Evolutionary conservation across 441 rosid genomes (phyloP).

Genomic region (Melastoma candidum): DNA sequence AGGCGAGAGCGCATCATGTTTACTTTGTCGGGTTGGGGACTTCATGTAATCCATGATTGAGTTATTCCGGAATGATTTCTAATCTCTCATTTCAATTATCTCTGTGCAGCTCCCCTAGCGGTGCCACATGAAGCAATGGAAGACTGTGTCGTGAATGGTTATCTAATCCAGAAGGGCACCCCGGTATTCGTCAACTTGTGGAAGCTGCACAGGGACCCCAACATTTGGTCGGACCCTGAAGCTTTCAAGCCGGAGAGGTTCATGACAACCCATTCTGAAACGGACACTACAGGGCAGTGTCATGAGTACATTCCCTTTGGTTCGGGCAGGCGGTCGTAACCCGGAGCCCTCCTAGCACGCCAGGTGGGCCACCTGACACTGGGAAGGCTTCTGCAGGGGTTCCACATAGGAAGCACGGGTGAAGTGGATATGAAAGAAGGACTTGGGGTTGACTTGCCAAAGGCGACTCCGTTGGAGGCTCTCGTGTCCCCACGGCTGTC

Average conservation of each 20-base stretch:
- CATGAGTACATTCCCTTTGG: conserved; percentile 37
- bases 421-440: conserved; percentile 37
- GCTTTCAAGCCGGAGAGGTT: conserved; percentile 39
- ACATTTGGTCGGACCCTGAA: conserved; percentile 20
- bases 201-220: conserved; percentile 31
- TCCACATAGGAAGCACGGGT: conserved; percentile 17
- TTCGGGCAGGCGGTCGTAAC: conserved; percentile 35
- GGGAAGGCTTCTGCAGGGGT: conserved; percentile 34
- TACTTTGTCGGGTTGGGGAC: no score
- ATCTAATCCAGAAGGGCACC: conserved; percentile 16
- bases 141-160: conserved; percentile 16
- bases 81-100: no score
- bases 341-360: conserved; percentile 25
- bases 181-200: conserved; percentile 22
- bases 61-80: no score
- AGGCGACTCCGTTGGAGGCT: conserved; percentile 35
- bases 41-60: background rate
- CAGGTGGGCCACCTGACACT: conserved; percentile 23
- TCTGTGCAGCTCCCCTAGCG: conserved; percentile 27
- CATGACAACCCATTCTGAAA: conserved; percentile 13
- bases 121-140: conserved; percentile 15
- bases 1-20: background rate
- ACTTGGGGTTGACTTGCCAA: conserved; percentile 40
- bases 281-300: conserved; percentile 25
- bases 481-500: conserved; percentile 34